Base-by-base conservation (phyloP, 2,329 filamentous ascomycete species). In the Geosmithia flava region DNA sequence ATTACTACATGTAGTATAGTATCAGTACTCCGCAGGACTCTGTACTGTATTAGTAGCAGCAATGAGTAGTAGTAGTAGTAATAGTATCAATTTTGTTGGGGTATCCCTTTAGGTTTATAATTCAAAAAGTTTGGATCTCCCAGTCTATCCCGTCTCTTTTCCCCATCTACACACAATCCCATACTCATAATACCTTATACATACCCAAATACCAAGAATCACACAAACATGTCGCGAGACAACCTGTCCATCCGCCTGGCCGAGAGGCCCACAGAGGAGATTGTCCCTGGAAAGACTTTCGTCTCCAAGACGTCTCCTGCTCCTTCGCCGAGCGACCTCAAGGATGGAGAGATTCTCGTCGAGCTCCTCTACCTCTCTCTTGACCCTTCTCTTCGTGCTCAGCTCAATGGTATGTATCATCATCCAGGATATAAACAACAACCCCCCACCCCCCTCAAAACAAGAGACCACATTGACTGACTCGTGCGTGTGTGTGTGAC, bases 331-430 rank as follows among this genome's bases (percentile, higher is more conserved):
- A 64, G 65, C 30, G 69, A 76, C 51, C 69, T 84, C 42, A 72
- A 81, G 59, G 74, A 80, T 68, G 81, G 81, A 53, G 67, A 87
- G 58, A 69, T 87, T 48, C 70, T 87, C 46, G 63, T 78, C 43
- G 74, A 78, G 60, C 60, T 63, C 1, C 63, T 83, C 51, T 87
- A 86, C 58, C 70, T 86, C 43, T 82, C 79, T 10, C 70, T 87
- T 40, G 84, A 87, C 63, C 83, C 84, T 1, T 82, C 83, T n/a
- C 87, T 87, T 83, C 75, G 84, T 55, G 78, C 78, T 50, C 87
- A 81, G 81, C 64, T 88, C 19, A 83, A 76, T 52, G 72, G 73
- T 76, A 54, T 4, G 20, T 20, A 46, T 17, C 30, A 6, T 7
- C 33, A 39, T 16, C 8, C 33, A 39, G n/a, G 33, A 16, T 43